These are phyloP conservation scores for Lodderomyces beijingensis DNA, from an alignment of 1,139 yeast genomes.

Conservation along the genomic window DNA sequence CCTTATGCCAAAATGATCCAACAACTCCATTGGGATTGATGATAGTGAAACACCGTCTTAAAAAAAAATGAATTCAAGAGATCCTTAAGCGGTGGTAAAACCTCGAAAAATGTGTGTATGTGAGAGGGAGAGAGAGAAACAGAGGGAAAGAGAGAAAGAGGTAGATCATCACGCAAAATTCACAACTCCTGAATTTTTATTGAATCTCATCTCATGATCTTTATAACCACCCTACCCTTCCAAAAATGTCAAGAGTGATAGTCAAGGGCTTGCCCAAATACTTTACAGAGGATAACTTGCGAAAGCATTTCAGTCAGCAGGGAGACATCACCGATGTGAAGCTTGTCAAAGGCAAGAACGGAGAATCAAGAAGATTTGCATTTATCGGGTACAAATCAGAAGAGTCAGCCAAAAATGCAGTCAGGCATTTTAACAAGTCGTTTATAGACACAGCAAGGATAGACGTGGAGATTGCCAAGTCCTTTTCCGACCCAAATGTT, in stretches of 20 bases:
- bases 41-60: no score
- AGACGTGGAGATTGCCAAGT: conserved; percentile 77
- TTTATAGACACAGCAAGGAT: conserved; percentile 81
- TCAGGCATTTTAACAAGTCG: conserved; percentile 66
- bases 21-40: conserved; percentile 16
- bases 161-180: no score
- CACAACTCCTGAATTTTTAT: no score
- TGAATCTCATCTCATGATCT: no score
- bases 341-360: conserved; percentile 72
- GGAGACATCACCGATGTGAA: conserved; percentile 83
- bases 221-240: no score
- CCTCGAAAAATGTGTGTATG: no score
- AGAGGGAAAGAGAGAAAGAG: no score
- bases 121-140: no score
- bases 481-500: conserved; percentile 76
- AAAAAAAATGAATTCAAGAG: no score
- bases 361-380: conserved; percentile 90
- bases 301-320: conserved; percentile 60
- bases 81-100: no score
- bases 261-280: conserved; percentile 91
- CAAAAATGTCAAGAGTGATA: conserved; percentile 84
- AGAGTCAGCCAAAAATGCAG: conserved; percentile 77
- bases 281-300: conserved; percentile 70
- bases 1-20: conserved; percentile 20
- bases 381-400: conserved; percentile 77